These are phyloP conservation scores for Brasilioporus rufonigricans DNA, from an alignment of 768 basidiomycete genomes.

Conservation along the genomic window DNA sequence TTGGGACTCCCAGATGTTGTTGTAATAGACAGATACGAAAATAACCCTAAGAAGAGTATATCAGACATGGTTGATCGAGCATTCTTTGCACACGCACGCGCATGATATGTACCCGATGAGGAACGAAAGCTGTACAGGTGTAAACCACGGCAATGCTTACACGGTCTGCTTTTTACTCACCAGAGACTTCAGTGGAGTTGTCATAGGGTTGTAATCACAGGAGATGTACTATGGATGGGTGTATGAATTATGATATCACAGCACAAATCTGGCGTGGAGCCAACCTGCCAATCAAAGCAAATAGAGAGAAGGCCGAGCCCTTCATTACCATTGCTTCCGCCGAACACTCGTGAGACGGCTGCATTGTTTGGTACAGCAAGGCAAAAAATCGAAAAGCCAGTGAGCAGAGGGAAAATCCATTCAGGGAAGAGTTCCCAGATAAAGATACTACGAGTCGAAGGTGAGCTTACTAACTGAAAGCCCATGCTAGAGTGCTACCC, in stretches of 20 bases:
- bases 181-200: slow-evolving; percentile 55
- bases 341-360: slow-evolving; percentile 54
- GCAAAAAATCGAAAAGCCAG: slow-evolving; percentile 61
- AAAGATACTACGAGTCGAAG: slow-evolving; percentile 31
- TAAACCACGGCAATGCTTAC: neutral
- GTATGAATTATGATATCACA: neutral
- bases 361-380: slow-evolving; percentile 50
- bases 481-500: slow-evolving; percentile 24
- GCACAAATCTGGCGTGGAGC: slow-evolving; percentile 21
- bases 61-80: neutral
- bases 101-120: slow-evolving; percentile 50
- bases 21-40: slow-evolving; percentile 38
- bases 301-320: slow-evolving; percentile 59
- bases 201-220: slow-evolving; percentile 41
- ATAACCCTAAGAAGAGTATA: slow-evolving; percentile 22
- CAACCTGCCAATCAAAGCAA: slow-evolving; percentile 59
- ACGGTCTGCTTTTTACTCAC: slow-evolving; percentile 3
- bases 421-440: slow-evolving; percentile 27
- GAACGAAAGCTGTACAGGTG: slow-evolving; percentile 35
- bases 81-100: slow-evolving; percentile 38
- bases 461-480: neutral
- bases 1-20: slow-evolving; percentile 56
- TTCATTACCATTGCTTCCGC: slow-evolving; percentile 61
- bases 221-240: slow-evolving; percentile 19
- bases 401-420: slow-evolving; percentile 55